These are phyloP conservation scores for Monilinia fructicola DNA, from an alignment of 2,329 filamentous ascomycete species.

Conservation along the genomic window DNA sequence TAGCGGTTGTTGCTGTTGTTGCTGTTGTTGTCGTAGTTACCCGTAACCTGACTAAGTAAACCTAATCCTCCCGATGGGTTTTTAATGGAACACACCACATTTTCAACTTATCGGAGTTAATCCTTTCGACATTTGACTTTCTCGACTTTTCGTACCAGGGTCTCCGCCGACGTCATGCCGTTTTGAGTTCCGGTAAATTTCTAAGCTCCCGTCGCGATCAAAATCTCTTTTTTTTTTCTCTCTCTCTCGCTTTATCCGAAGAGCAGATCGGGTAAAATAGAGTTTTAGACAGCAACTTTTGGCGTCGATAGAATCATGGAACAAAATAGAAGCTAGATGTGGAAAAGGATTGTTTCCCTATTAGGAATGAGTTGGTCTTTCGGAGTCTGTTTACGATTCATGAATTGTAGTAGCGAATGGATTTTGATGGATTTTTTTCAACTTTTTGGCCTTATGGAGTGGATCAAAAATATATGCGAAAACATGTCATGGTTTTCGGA, in stretches of 20 bases:
- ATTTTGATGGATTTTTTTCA: background rate
- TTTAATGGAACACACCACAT: too few species aligned
- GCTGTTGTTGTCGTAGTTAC: too few species aligned
- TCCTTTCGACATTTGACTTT: background rate
- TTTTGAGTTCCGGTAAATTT: slow-evolving; percentile 7
- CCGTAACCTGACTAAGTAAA: too few species aligned
- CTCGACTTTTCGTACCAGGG: background rate
- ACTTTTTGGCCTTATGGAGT: slow-evolving; percentile 13
- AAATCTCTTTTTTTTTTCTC: background rate
- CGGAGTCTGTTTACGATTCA: background rate
- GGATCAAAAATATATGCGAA: background rate
- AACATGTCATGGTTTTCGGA: slow-evolving; percentile 16
- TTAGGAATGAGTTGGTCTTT: background rate
- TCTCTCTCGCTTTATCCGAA: background rate
- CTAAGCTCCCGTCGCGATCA: slow-evolving; percentile 2
- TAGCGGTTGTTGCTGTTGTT: too few species aligned
- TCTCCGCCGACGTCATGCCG: slow-evolving; percentile 7
- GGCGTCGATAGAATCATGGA: background rate
- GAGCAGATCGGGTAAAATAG: too few species aligned
- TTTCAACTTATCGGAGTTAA: slow-evolving; percentile 5
- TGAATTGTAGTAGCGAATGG: too few species aligned
- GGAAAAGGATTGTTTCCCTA: background rate
- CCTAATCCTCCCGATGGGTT: too few species aligned
- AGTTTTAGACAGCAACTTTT: too few species aligned
- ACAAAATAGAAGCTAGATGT: background rate